phyloP scores from a whole-genome alignment of 2,329 filamentous ascomycete species.

The Helotiales sp. region DNA sequence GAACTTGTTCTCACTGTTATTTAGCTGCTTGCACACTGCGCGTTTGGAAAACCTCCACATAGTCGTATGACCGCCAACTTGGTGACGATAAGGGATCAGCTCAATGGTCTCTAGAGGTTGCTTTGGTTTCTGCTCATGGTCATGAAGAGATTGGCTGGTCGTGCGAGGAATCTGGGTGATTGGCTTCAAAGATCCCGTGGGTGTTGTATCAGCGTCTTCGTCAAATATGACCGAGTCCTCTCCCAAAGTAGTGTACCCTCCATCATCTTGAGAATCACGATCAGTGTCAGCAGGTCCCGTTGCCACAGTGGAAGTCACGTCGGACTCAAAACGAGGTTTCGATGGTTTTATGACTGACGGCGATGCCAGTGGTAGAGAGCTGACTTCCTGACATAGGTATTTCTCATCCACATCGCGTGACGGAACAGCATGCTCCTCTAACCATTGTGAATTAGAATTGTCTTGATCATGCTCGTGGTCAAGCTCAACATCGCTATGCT shows the following conservation, averaged over 20 bases:
- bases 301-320: conserved; percentile 7
- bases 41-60: conserved; percentile 94
- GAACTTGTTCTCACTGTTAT: conserved; percentile 97
- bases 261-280: conserved; percentile 36
- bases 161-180: conserved; percentile 21
- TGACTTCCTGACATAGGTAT: conserved; percentile 28
- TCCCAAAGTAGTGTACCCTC: conserved; percentile 29
- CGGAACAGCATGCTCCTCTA: conserved; percentile 42
- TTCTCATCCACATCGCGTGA: conserved; percentile 44
- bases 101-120: conserved; percentile 86
- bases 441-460: conserved; percentile 39
- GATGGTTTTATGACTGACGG: conserved; percentile 36
- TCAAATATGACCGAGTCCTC: conserved; percentile 38
- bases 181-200: conserved; percentile 42
- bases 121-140: conserved; percentile 51
- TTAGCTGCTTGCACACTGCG: conserved; percentile 97
- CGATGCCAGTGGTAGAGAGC: conserved; percentile 23
- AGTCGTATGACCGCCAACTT: conserved; percentile 95
- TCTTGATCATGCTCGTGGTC: conserved; percentile 19
- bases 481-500: conserved; percentile 19
- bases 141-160: conserved; percentile 51
- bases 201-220: conserved; percentile 37
- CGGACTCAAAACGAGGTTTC: conserved; percentile 32
- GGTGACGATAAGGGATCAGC: conserved; percentile 94
- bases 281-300: conserved; percentile 15